Evolutionary conservation across 371 early-diverging fungal species (phyloP), one percentile per base, ranked within the genome.

Genomic region (Mucor lusitanicus): DNA sequence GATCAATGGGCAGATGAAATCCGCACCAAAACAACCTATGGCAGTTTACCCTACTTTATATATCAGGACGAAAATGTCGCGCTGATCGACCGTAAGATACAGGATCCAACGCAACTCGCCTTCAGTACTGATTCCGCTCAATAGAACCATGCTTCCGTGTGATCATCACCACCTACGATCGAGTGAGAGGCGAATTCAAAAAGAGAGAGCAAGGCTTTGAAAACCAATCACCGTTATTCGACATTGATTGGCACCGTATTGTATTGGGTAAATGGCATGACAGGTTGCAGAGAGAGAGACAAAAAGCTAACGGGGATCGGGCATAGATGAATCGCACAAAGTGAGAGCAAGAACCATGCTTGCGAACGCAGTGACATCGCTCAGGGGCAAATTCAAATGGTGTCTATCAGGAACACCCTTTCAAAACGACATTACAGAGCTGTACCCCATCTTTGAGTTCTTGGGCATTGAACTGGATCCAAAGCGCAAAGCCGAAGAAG

Each of bases 271-370:
- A n/a, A 48, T 3, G 8, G 12, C 21, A 50, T 50, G 11, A 12
- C 23, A 44, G 27, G 17, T 25, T 48, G 46, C 8, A 19, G 1
- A 25, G 21, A 11, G 50, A 23, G 8, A 3, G 8, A 30, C 30
- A 30, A 30, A n/a, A n/a, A n/a, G n/a, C n/a, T n/a, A n/a, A n/a
- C 25, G 6, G 21, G 25, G 12, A 50, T 25, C 12, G n/a, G n/a
- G 12, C 39, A 64, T 91, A 64, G 97, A 97, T 73, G 98, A 97
- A 77, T 95, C 95, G 1, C 96, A 97, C 69, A 75, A 87, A 39
- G 88, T 97, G 37, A 67, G 79, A 53, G 69, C 67, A 9, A 65
- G 68, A 35, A 66, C 81, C 1, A 62, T 68, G 48, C 32, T 81
- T 8, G 70, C 70, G 15, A 65, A 73, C 15, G 63, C 79, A 19